These are phyloP conservation scores for Dictyostelium purpureum DNA, from an alignment of 78 protist genomes.

Conservation along the genomic window DNA sequence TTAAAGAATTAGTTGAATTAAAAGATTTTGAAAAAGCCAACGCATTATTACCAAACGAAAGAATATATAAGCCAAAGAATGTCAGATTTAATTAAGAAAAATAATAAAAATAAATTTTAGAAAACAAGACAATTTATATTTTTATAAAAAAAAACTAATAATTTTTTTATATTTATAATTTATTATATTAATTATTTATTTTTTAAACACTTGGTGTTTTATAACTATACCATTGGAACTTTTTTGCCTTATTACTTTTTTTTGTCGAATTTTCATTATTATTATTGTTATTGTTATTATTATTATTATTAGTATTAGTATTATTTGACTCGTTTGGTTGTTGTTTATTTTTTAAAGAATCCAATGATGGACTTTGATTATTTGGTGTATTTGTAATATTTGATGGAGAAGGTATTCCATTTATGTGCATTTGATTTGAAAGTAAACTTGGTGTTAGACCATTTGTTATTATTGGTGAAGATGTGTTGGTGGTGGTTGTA, in stretches of 20 bases:
- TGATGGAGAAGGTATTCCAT: no score
- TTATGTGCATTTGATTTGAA: no score
- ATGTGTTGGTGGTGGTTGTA: conserved; percentile 16
- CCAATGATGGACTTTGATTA: not conserved
- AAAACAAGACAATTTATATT: no score
- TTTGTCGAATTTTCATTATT: not conserved
- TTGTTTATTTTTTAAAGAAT: no score
- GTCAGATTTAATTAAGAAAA: no score
- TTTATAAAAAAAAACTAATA: no score
- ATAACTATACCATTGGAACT: conserved; percentile 61
- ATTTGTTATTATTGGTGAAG: conserved; percentile 15
- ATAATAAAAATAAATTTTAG: no score
- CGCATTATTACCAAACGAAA: conserved; percentile 28
- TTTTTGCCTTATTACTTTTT: conserved; percentile 38
- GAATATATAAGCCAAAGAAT: conserved; percentile 11
- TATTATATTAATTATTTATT: no score
- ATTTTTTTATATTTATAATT: no score
- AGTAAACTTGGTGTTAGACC: not conserved
- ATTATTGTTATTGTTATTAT: no score
- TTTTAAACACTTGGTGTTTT: conserved; percentile 11
- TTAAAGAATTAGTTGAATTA: not conserved
- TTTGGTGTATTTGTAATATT: conserved; percentile 14
- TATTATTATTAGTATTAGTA: no score
- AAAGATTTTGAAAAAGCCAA: conserved; percentile 27
- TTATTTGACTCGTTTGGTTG: no score